These are phyloP conservation scores for Fistulifera pelliculosa DNA, from an alignment of 108 stramenopile genomes.

Conservation along the genomic window DNA sequence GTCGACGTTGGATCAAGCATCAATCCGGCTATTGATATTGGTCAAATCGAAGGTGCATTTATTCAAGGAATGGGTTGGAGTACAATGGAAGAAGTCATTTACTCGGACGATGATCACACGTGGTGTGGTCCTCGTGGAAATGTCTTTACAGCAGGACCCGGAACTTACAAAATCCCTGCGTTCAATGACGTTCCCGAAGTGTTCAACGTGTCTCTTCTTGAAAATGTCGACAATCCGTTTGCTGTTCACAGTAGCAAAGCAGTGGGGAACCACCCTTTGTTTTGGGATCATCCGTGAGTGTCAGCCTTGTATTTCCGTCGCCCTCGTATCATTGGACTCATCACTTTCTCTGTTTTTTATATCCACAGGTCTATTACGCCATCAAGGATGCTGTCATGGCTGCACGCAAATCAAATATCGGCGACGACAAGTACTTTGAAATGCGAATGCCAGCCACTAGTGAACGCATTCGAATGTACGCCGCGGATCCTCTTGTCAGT, in stretches of 20 bases:
- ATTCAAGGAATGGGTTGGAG: constrained; percentile 94
- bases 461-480: constrained; percentile 74
- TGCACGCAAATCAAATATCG: constrained; percentile 34
- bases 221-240: constrained; percentile 79
- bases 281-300: constrained; percentile 52
- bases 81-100: constrained; percentile 89
- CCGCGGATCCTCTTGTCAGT: constrained; percentile 46
- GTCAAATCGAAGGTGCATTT: constrained; percentile 95
- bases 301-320: not conserved
- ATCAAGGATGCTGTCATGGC: constrained; percentile 84
- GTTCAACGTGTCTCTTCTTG: constrained; percentile 82
- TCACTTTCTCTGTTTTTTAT: not conserved
- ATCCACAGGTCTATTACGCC: constrained; percentile 71
- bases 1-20: constrained; percentile 87
- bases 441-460: constrained; percentile 83
- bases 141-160: constrained; percentile 86
- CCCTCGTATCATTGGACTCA: not conserved
- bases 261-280: constrained; percentile 94
- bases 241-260: constrained; percentile 94
- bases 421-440: constrained; percentile 55
- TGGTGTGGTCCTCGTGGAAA: constrained; percentile 82
- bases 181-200: constrained; percentile 90
- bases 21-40: constrained; percentile 94
- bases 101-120: constrained; percentile 86
- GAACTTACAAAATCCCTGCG: constrained; percentile 95